These are phyloP conservation scores for Epicoccum sorghinum DNA, from an alignment of 2,329 filamentous ascomycete genomes.

Conservation along the genomic window DNA sequence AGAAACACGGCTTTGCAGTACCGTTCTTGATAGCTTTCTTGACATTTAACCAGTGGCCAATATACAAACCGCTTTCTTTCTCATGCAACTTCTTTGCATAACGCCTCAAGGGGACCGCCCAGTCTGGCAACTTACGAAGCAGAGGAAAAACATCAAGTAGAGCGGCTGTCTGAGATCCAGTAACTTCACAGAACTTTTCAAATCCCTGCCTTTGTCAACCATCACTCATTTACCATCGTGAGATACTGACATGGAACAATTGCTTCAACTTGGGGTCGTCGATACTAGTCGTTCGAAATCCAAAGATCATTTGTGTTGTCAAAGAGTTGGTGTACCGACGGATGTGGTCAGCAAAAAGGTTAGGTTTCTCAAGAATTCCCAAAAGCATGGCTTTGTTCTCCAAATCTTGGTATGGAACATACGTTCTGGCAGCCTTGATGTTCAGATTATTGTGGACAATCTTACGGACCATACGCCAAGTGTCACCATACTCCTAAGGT, in stretches of 20 bases:
- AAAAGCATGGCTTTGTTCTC: slow-evolving; percentile 62
- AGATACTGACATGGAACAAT: slow-evolving; percentile 18
- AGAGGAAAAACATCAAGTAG: slow-evolving; percentile 57
- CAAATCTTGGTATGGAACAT: slow-evolving; percentile 60
- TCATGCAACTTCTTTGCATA: slow-evolving; percentile 53
- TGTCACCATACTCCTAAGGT: slow-evolving; percentile 19
- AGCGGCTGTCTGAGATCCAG: slow-evolving; percentile 50
- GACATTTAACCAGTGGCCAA: slow-evolving; percentile 28
- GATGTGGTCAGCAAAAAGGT: slow-evolving; percentile 53
- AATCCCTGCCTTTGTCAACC: slow-evolving; percentile 37
- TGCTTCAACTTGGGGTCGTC: slow-evolving; percentile 24
- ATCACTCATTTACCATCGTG: slow-evolving; percentile 13
- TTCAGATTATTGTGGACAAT: slow-evolving; percentile 28
- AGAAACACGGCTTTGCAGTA: slow-evolving; percentile 29
- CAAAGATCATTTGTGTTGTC: slow-evolving; percentile 58
- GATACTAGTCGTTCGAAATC: slow-evolving; percentile 40
- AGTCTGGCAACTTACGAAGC: slow-evolving; percentile 48
- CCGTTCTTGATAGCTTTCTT: slow-evolving; percentile 22
- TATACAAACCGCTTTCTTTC: slow-evolving; percentile 48
- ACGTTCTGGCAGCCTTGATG: slow-evolving; percentile 25
- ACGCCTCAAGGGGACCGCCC: slow-evolving; percentile 40
- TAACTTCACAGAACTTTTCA: slow-evolving; percentile 51
- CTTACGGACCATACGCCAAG: slow-evolving; percentile 27
- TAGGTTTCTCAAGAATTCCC: slow-evolving; percentile 55
- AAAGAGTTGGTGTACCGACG: slow-evolving; percentile 57